phyloP scores from a whole-genome alignment of 768 basidiomycete genomes.

The Boletales sp. region DNA sequence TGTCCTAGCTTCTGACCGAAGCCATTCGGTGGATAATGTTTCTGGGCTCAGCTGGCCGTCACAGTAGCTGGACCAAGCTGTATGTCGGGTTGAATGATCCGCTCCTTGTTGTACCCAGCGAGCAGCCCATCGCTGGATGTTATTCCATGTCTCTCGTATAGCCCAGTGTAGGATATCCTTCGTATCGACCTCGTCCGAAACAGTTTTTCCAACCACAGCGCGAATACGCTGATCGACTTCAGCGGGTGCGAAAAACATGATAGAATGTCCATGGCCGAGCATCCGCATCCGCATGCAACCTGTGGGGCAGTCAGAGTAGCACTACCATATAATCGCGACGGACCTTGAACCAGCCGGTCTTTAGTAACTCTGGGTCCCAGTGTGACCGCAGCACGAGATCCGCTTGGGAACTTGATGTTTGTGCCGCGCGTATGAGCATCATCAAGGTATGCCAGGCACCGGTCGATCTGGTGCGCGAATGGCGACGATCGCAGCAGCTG shows the following conservation, averaged over 20 bases:
- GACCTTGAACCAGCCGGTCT: neutral
- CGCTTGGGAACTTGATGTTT: neutral
- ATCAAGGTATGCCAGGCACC: neutral
- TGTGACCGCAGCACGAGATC: neutral
- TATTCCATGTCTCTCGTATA: neutral
- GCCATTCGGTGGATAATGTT: neutral
- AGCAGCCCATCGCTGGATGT: neutral
- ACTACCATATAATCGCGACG: neutral
- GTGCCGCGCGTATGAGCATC: neutral
- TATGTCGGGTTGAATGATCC: neutral
- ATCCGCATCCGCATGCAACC: constrained; percentile 1
- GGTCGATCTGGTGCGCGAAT: neutral
- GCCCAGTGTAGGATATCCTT: neutral
- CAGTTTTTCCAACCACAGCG: neutral
- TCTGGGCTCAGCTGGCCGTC: neutral
- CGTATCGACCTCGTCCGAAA: neutral
- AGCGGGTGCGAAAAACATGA: neutral
- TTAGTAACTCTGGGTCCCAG: neutral
- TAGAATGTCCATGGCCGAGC: neutral
- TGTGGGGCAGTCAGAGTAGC: neutral
- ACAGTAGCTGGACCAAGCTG: neutral
- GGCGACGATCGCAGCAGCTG: neutral
- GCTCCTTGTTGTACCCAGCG: neutral
- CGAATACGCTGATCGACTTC: neutral
- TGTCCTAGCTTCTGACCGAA: constrained; percentile 18